Evolutionary conservation across 805 yeast genomes (phyloP).

Genomic region (Wickerhamiella brachini): DNA sequence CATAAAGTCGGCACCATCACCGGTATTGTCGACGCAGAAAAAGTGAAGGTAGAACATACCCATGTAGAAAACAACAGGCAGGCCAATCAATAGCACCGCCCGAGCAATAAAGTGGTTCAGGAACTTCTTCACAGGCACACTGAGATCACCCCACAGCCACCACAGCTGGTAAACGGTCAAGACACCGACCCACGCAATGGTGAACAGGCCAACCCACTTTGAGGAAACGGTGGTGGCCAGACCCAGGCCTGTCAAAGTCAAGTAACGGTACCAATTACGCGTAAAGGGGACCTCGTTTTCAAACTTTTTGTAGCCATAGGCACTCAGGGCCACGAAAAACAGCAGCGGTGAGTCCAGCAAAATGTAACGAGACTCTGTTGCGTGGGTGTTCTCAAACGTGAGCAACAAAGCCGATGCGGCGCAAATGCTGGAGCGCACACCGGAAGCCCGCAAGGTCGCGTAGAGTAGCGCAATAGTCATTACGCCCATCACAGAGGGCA

Average conservation of each 20-base stretch:
- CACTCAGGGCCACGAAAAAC: constrained; percentile 31
- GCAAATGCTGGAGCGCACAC: constrained; percentile 39
- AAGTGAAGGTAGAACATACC: constrained; percentile 47
- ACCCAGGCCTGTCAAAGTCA: constrained; percentile 34
- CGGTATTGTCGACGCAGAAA: constrained; percentile 29
- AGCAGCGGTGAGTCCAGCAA: constrained; percentile 33
- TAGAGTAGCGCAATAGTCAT: constrained; percentile 39
- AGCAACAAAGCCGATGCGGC: constrained; percentile 38
- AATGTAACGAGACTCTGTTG: constrained; percentile 45
- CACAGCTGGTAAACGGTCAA: constrained; percentile 43
- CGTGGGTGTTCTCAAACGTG: constrained; percentile 49
- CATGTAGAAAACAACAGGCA: constrained; percentile 49
- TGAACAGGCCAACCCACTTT: constrained; percentile 59
- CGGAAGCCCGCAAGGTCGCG: constrained; percentile 40
- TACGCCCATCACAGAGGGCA: constrained; percentile 44
- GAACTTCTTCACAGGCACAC: constrained; percentile 28
- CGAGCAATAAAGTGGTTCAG: constrained; percentile 31
- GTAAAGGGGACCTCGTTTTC: constrained; percentile 34
- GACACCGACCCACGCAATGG: constrained; percentile 48
- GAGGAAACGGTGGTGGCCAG: constrained; percentile 47
- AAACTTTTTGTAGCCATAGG: constrained; percentile 38
- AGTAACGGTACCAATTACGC: constrained; percentile 37
- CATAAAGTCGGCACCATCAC: constrained; percentile 49
- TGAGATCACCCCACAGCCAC: constrained; percentile 56
- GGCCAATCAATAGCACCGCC: constrained; percentile 29